A percentile compares a stretch with the other conserved stretches of the same genome.
Evolutionary conservation across 768 basidiomycete genomes (phyloP).

Genomic region (Rossbeevera mucosa): DNA sequence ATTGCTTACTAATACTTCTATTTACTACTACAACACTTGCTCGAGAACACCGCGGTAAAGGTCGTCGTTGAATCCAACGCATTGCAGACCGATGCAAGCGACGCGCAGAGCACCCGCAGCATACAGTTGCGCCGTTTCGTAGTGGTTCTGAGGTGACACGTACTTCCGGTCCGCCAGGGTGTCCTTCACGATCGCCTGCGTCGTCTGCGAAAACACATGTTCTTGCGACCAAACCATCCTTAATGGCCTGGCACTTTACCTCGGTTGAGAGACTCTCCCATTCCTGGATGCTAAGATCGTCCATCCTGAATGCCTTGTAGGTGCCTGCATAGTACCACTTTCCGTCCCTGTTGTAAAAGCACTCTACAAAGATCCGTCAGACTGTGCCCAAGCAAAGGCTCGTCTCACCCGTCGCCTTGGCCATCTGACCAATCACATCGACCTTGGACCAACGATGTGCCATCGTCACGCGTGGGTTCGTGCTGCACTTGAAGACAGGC

Average conservation of each 20-base stretch:
- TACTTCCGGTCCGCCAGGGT: conserved; percentile 69
- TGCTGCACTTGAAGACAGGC: conserved; percentile 72
- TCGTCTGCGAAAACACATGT: conserved; percentile 43
- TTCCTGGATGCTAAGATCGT: conserved; percentile 61
- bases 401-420: conserved; percentile 55
- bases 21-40: conserved; percentile 36
- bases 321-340: conserved; percentile 84
- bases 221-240: not conserved
- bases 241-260: conserved; percentile 33
- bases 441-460: conserved; percentile 70
- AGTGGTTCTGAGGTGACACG: conserved; percentile 70
- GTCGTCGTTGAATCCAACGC: conserved; percentile 67
- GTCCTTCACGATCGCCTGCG: conserved; percentile 63
- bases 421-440: conserved; percentile 59
- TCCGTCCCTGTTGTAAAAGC: conserved; percentile 76
- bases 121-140: conserved; percentile 72
- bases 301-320: conserved; percentile 63
- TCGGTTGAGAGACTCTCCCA: conserved; percentile 65
- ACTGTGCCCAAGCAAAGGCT: not conserved
- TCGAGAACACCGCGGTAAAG: conserved; percentile 65
- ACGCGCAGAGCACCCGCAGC: conserved; percentile 66
- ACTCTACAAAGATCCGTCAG: conserved; percentile 43
- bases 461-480: conserved; percentile 70
- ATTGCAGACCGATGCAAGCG: conserved; percentile 70
- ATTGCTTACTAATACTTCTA: not conserved